A percentile compares a stretch with the other conserved stretches of the same genome.
Conservation (phyloP, 805 yeast genomes). For the Metschnikowia amazonensis region DNA sequence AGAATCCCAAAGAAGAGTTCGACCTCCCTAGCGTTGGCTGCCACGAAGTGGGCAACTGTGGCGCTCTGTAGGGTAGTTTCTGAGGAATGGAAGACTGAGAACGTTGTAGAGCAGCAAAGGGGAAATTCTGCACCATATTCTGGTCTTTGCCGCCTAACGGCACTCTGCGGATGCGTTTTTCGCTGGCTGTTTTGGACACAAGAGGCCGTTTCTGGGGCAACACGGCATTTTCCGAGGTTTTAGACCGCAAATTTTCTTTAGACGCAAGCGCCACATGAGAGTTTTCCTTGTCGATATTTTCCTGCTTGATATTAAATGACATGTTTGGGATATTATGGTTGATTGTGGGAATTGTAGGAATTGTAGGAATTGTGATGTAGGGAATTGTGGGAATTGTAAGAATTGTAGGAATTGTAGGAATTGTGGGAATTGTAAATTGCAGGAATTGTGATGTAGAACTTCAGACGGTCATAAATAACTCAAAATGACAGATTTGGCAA, state of each 20-base stretch:
- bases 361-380: too few species aligned
- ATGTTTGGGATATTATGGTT: too few species aligned
- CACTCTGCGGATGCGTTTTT: constrained; percentile 21
- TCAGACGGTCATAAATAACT: too few species aligned
- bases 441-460: too few species aligned
- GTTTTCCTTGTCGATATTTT: constrained; percentile 15
- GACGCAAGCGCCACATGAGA: constrained; percentile 3
- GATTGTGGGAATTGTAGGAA: too few species aligned
- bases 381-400: too few species aligned
- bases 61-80: constrained; percentile 5
- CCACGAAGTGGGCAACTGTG: background rate
- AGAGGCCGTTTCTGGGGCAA: constrained; percentile 3
- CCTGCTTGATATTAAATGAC: constrained; percentile 3
- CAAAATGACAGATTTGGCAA: too few species aligned
- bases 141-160: constrained; percentile 42
- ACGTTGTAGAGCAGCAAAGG: constrained; percentile 22
- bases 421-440: too few species aligned
- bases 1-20: constrained; percentile 37
- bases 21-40: constrained; percentile 31
- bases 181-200: constrained; percentile 2
- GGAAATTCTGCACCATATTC: constrained; percentile 23
- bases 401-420: too few species aligned
- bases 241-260: constrained; percentile 3
- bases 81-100: constrained; percentile 21
- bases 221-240: constrained; percentile 1